Percentiles rank a stretch among this genome's conserved stretches.
Evolutionary conservation across 176 grass and related monocot species (phyloP).

Genomic region (maize (Zea mays)): DNA sequence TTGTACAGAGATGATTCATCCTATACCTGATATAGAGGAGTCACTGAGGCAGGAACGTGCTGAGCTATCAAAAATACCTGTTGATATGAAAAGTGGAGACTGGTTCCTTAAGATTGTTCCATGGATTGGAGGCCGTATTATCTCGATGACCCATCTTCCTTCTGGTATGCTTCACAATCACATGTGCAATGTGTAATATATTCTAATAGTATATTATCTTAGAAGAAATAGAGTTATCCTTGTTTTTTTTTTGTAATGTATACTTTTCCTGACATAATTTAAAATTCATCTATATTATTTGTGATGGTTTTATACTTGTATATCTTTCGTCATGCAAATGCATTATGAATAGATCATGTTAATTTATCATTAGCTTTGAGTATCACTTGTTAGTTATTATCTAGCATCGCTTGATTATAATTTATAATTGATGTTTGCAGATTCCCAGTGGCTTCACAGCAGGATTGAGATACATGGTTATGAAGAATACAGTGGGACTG

Average conservation of each 20-base stretch:
- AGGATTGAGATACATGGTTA: constrained; percentile 90
- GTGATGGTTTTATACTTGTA: neutral
- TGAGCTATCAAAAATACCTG: constrained; percentile 82
- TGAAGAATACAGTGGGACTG: constrained; percentile 88
- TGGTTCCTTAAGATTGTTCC: constrained; percentile 87
- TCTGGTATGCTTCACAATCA: constrained; percentile 54
- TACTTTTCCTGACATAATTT: constrained; percentile 3
- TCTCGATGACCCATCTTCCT: constrained; percentile 88
- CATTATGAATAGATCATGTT: constrained; percentile 22
- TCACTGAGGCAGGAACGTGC: constrained; percentile 54
- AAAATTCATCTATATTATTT: neutral
- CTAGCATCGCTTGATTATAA: neutral
- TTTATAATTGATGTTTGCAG: constrained; percentile 45
- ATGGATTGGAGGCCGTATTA: constrained; percentile 91
- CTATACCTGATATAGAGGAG: constrained; percentile 66
- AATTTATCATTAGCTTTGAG: neutral
- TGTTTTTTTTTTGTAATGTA: neutral
- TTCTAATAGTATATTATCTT: neutral
- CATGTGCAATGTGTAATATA: constrained; percentile 7
- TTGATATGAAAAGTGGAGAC: constrained; percentile 83
- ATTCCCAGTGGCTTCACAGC: constrained; percentile 90
- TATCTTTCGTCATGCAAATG: neutral
- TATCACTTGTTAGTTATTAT: constrained; percentile 13
- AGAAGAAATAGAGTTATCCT: constrained; percentile 1
- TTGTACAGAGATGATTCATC: constrained; percentile 59